phyloP scores from a whole-genome alignment of 192 early-diverging fungal species.

The Gamsiella multidivaricata region DNA sequence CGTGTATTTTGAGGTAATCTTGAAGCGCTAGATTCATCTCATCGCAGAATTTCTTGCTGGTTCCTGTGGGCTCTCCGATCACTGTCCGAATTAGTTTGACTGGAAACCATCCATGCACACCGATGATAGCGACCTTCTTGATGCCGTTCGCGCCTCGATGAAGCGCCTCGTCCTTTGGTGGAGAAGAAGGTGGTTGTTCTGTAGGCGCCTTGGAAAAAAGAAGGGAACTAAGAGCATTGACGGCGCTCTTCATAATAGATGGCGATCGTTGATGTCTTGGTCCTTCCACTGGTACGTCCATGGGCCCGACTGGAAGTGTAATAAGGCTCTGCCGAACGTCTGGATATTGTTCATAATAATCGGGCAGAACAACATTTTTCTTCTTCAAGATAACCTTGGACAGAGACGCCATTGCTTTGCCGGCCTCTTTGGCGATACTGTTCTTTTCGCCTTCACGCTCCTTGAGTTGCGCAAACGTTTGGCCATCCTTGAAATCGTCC shows the following conservation, averaged over 20 bases:
- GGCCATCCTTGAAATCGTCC: not conserved
- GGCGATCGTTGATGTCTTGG: conserved; percentile 16
- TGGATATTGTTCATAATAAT: conserved; percentile 45
- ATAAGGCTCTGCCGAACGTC: conserved; percentile 28
- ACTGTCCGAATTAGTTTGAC: conserved; percentile 76
- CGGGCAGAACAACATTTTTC: conserved; percentile 42
- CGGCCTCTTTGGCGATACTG: conserved; percentile 20
- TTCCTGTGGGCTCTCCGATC: conserved; percentile 94
- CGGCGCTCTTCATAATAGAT: conserved; percentile 48
- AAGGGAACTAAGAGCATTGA: conserved; percentile 37
- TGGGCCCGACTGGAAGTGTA: not conserved
- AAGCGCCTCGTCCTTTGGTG: not conserved
- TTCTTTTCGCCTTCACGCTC: conserved; percentile 7
- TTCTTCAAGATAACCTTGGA: conserved; percentile 42
- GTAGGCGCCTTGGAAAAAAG: conserved; percentile 57
- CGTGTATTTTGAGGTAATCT: conserved; percentile 63
- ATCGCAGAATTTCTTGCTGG: conserved; percentile 87
- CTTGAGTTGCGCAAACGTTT: conserved; percentile 33
- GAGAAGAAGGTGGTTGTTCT: conserved; percentile 48
- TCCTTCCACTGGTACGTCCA: not conserved
- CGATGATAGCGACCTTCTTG: conserved; percentile 78
- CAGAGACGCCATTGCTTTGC: conserved; percentile 29
- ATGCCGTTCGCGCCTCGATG: conserved; percentile 43
- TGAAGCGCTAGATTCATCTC: conserved; percentile 82
- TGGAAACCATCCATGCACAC: conserved; percentile 96